phyloP scores from a whole-genome alignment of 805 yeast genomes.

The Pichia membranifaciens region DNA sequence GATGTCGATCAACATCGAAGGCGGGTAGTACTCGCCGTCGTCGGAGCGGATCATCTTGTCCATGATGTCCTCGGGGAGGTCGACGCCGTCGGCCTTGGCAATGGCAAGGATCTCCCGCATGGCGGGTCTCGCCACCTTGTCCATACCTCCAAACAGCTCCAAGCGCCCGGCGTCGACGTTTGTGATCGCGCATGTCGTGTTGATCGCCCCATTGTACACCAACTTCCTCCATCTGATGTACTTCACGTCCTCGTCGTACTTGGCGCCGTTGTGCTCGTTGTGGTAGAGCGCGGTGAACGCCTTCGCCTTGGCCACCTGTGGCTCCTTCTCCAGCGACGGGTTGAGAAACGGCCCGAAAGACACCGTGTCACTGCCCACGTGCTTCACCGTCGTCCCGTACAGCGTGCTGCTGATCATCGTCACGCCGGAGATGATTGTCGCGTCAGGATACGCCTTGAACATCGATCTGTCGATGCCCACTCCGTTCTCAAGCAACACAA shows the following conservation, averaged over 20 bases:
- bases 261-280: constrained; percentile 26
- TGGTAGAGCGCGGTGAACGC: constrained; percentile 31
- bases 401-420: constrained; percentile 33
- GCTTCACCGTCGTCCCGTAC: constrained; percentile 29
- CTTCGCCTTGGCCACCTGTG: constrained; percentile 28
- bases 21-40: constrained; percentile 37
- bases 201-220: constrained; percentile 42
- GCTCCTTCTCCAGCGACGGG: constrained; percentile 20
- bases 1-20: constrained; percentile 45
- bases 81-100: constrained; percentile 44
- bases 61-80: constrained; percentile 29
- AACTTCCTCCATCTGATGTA: constrained; percentile 42
- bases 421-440: constrained; percentile 35
- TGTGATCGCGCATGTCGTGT: constrained; percentile 40
- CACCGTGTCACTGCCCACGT: constrained; percentile 31
- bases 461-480: constrained; percentile 34
- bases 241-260: constrained; percentile 33
- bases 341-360: constrained; percentile 35
- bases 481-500: constrained; percentile 38
- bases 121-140: constrained; percentile 33
- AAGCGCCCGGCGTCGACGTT: constrained; percentile 36
- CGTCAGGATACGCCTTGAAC: constrained; percentile 30
- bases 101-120: constrained; percentile 40
- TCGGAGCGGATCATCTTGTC: constrained; percentile 37
- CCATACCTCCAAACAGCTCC: constrained; percentile 26